Evolutionary conservation across 768 basidiomycete genomes (phyloP).

Genomic region (Russula olivacea): DNA sequence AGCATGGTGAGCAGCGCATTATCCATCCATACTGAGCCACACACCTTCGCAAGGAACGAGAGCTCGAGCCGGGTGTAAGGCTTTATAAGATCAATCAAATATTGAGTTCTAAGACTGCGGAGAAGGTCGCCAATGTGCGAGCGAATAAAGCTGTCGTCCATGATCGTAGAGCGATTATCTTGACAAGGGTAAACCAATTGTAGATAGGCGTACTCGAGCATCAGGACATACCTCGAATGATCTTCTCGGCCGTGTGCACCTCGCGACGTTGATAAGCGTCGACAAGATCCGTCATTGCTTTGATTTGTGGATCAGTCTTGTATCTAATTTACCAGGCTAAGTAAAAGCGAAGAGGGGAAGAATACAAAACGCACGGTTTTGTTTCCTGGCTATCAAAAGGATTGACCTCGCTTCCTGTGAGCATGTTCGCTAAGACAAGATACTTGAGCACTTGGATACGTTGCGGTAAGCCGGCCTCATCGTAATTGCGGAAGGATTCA

Average conservation of each 20-base stretch:
- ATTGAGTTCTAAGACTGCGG: constrained; percentile 89
- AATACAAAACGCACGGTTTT: constrained; percentile 74
- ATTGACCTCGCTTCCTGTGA: constrained; percentile 97
- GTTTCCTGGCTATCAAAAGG: constrained; percentile 99
- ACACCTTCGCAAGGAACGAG: constrained; percentile 84
- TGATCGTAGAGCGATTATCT: constrained; percentile 95
- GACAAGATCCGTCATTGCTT: constrained; percentile 96
- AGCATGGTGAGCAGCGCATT: not conserved
- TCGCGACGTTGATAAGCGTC: constrained; percentile 95
- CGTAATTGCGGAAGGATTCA: constrained; percentile 97
- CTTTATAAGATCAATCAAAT: constrained; percentile 96
- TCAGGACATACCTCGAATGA: constrained; percentile 62
- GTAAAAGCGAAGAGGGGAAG: not conserved
- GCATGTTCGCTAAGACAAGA: constrained; percentile 94
- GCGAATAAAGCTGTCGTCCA: constrained; percentile 92
- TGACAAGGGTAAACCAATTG: constrained; percentile 7
- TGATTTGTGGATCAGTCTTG: constrained; percentile 94
- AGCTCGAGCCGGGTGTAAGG: constrained; percentile 94
- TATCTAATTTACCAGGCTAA: constrained; percentile 47
- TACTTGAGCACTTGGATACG: constrained; percentile 98
- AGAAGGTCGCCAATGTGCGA: constrained; percentile 96
- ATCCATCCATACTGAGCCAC: constrained; percentile 16
- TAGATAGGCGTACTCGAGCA: not conserved
- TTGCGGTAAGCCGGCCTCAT: constrained; percentile 95
- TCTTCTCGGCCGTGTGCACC: constrained; percentile 96